Percentiles rank a stretch among this genome's conserved stretches.
Conservation (phyloP, 176 grass and related monocot species). For the sorghum (Sorghum bicolor) region DNA sequence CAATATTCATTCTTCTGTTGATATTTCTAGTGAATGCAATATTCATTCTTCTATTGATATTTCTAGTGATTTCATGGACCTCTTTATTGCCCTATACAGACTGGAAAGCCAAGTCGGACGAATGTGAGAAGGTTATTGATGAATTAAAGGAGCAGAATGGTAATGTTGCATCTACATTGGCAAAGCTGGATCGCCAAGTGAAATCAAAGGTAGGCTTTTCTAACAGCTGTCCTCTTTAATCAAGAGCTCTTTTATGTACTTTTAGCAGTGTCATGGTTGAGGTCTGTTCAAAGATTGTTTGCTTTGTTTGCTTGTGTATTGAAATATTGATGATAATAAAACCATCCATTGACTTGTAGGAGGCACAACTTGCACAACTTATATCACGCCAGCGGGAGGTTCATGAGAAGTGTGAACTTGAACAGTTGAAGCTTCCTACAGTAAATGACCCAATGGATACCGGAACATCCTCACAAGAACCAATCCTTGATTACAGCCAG, state of each 20-base stretch:
- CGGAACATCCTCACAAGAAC: constrained; percentile 40
- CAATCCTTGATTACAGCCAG: constrained; percentile 70
- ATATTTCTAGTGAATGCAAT: constrained; percentile 1
- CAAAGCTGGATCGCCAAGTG: constrained; percentile 71
- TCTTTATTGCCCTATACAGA: constrained; percentile 44
- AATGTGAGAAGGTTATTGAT: constrained; percentile 74
- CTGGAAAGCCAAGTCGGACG: constrained; percentile 94
- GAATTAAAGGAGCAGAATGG: constrained; percentile 81
- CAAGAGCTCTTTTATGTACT: neutral
- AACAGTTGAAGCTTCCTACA: constrained; percentile 84
- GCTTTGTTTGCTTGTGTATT: constrained; percentile 11
- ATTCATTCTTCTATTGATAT: constrained; percentile 17
- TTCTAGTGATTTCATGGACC: constrained; percentile 23
- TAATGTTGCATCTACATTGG: constrained; percentile 53
- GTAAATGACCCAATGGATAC: constrained; percentile 82
- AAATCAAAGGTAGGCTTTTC: constrained; percentile 69
- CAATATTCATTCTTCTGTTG: constrained; percentile 2
- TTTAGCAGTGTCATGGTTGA: neutral
- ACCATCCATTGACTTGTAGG: constrained; percentile 46
- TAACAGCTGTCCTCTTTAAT: constrained; percentile 4
- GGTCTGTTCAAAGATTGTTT: constrained; percentile 18
- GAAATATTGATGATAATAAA: constrained; percentile 24
- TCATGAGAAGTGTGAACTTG: constrained; percentile 83
- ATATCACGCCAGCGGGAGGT: constrained; percentile 59
- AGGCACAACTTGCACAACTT: constrained; percentile 63